Conservation (phyloP, 2,329 filamentous ascomycete species). For the Diatrype stigma region DNA sequence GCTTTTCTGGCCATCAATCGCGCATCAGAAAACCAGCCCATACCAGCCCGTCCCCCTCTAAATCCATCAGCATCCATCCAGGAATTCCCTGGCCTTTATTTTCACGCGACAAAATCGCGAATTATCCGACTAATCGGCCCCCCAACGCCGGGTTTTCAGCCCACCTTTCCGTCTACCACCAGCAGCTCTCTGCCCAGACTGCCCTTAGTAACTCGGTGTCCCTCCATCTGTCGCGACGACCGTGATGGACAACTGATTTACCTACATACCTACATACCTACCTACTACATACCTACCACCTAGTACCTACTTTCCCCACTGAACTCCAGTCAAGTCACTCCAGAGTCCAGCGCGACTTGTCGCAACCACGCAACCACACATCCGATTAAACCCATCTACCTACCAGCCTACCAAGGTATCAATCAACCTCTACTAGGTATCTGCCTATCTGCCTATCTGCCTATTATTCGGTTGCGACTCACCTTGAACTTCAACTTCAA, state of each 20-base stretch:
- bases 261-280: too few species aligned
- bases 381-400: background rate
- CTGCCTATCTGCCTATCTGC: background rate
- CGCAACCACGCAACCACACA: background rate
- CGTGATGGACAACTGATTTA: background rate
- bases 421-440: too few species aligned
- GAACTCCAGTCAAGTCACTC: background rate
- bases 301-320: background rate
- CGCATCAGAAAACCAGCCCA: constrained; percentile 50
- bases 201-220: constrained; percentile 2
- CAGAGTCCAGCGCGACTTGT: background rate
- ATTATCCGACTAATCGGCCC: constrained; percentile 38
- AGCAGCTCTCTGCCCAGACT: constrained; percentile 2
- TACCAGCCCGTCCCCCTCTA: constrained; percentile 54
- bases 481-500: too few species aligned
- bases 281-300: too few species aligned
- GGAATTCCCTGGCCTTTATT: constrained; percentile 48
- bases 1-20: constrained; percentile 43
- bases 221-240: background rate
- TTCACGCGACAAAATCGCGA: constrained; percentile 51
- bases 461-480: background rate
- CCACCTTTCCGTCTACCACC: constrained; percentile 1
- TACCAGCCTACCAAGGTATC: background rate
- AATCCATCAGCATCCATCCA: constrained; percentile 57
- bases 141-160: constrained; percentile 30